Base-by-base conservation (phyloP, 2,329 filamentous ascomycete genomes). In the Diaporthe capsici region DNA sequence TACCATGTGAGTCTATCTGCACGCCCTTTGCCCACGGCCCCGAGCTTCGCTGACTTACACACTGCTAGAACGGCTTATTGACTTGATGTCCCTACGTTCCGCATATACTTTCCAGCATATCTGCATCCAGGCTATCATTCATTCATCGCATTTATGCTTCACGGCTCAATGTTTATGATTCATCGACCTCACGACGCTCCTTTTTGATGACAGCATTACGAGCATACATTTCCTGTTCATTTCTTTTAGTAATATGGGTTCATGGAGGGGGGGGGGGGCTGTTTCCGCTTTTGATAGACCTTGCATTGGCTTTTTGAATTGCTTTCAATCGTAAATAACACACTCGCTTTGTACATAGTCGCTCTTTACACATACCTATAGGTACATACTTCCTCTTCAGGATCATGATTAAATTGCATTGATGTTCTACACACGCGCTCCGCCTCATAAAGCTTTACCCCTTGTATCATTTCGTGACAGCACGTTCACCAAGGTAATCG, bases 321-420 rank as follows among this genome's bases (percentile, higher is more conserved):
- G 15, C 6, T 39, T 17, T 42, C 2, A 68, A 53, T 22, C 13
- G 17, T 68, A 28, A 4, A 53, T 68, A 53, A 39, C 47, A 68
- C 65, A 68, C 47, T 68, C 65, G 31, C 47, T 68, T 61, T 68
- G 47, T 42, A 68, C 4, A 68, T 55, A 42, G 47, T 68, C 34
- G 6, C 65, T 68, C 65, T 22, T 68, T 68, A 68, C 12, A 37
- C 31, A 68, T 20, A 67, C 28, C 28, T n/a, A 8, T 39, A 20
- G 28, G 12, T 53, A 53, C 20, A 51, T 37, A 51, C 63, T 37
- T 37, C 28, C 28, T 34, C 28, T 68, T 51, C 28, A 51, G 28
- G 31, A 37, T 3, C 31, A 17, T 25, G 7, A 7, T 68, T 9
- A 3, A 51, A 25, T 15, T 51, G 22, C 2, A 25, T 9, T 15